Percentiles rank a stretch among this genome's conserved stretches.
Evolutionary conservation across 768 basidiomycete genomes (phyloP).

Genomic region (Neoboletus subvelutipes): DNA sequence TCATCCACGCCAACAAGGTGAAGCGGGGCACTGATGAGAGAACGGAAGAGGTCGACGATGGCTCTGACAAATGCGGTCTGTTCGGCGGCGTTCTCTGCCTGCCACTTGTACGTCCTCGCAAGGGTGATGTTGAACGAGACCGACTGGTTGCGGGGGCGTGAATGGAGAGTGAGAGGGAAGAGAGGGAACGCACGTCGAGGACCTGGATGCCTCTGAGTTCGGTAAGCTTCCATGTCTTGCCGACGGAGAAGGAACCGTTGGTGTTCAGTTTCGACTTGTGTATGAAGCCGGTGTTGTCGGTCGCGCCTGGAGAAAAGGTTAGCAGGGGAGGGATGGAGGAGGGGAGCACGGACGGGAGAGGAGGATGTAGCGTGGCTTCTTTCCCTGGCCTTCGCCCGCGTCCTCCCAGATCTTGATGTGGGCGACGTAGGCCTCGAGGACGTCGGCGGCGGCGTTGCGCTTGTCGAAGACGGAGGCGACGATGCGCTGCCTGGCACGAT

Average conservation of each 20-base stretch:
- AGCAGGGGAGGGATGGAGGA: not conserved
- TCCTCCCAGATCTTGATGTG: slow-evolving; percentile 97
- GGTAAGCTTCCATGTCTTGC: slow-evolving; percentile 90
- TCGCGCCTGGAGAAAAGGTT: slow-evolving; percentile 45
- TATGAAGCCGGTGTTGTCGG: slow-evolving; percentile 64
- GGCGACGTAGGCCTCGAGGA: slow-evolving; percentile 79
- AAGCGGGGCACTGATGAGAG: slow-evolving; percentile 46
- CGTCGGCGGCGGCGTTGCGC: slow-evolving; percentile 58
- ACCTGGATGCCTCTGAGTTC: slow-evolving; percentile 85
- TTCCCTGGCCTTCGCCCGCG: slow-evolving; percentile 63
- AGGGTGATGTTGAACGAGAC: slow-evolving; percentile 77
- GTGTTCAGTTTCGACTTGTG: slow-evolving; percentile 98
- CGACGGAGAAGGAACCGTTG: slow-evolving; percentile 93
- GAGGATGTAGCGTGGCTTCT: slow-evolving; percentile 88
- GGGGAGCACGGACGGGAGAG: slow-evolving; percentile 72
- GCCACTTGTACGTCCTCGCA: slow-evolving; percentile 88
- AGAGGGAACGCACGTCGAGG: slow-evolving; percentile 53
- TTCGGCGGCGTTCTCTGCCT: slow-evolving; percentile 72
- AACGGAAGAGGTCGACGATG: slow-evolving; percentile 59
- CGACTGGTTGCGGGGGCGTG: slow-evolving; percentile 42
- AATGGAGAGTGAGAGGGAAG: slow-evolving; percentile 7
- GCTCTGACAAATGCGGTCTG: slow-evolving; percentile 72
- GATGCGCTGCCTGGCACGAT: slow-evolving; percentile 66
- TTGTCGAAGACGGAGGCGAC: slow-evolving; percentile 81
- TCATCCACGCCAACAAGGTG: slow-evolving; percentile 60